Evolutionary conservation across 257 asterid species (phyloP).

Genomic region (Gardenia jasminoides): DNA sequence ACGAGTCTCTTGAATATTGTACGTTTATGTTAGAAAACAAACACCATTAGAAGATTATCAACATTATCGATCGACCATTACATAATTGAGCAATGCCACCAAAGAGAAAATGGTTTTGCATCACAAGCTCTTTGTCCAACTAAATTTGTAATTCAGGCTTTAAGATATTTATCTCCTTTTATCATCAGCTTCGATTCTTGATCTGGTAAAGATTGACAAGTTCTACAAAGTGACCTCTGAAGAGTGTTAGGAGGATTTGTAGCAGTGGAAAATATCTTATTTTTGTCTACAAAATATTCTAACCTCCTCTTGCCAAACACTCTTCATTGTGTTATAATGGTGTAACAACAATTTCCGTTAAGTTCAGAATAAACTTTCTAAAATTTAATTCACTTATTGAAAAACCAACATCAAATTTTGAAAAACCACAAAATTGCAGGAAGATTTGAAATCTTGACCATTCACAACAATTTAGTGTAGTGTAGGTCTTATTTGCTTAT

Average conservation of each 20-base stretch:
- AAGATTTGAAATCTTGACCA: not conserved
- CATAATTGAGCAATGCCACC: not conserved
- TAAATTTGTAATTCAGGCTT: not conserved
- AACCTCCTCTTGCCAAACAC: not conserved
- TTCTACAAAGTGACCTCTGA: too few relatives aligned
- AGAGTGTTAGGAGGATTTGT: too few relatives aligned
- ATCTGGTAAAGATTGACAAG: too few relatives aligned
- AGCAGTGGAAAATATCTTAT: too few relatives aligned
- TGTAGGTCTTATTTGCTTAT: too few relatives aligned
- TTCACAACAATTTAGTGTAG: not conserved
- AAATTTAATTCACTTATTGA: too few relatives aligned
- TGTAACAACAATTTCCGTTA: not conserved
- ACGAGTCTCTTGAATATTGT: not conserved
- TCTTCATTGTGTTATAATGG: not conserved
- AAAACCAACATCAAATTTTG: not conserved
- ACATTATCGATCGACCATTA: not conserved
- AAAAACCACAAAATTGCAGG: not conserved
- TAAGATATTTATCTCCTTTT: not conserved
- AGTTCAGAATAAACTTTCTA: too few relatives aligned
- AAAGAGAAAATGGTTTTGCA: not conserved
- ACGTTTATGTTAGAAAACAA: not conserved
- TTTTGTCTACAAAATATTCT: not conserved
- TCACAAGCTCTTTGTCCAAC: not conserved
- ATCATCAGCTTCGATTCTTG: not conserved
- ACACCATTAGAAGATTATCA: not conserved